phyloP scores from a whole-genome alignment of 129 eudicot species.

The Saposhnikovia divaricata region DNA sequence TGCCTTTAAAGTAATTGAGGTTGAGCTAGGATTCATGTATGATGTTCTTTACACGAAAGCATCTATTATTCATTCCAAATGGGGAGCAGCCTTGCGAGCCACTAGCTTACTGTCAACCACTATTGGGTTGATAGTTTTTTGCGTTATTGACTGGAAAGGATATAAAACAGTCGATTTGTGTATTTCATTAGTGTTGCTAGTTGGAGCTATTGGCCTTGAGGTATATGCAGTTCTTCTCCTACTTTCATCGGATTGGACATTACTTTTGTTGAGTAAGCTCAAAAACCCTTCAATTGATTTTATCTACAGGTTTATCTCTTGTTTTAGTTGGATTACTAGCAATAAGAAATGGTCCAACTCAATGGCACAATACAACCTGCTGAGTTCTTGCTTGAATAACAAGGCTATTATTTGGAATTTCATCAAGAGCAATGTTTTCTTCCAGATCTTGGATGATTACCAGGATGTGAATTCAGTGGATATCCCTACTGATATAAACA shows the following conservation, averaged over 20 bases:
- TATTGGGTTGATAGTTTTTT: conserved; percentile 11
- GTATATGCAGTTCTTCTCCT: conserved; percentile 22
- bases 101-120: conserved; percentile 12
- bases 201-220: conserved; percentile 32
- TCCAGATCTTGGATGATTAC: conserved; percentile 15
- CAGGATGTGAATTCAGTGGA: conserved; percentile 10
- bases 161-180: conserved; percentile 10
- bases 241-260: conserved; percentile 27
- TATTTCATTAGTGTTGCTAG: conserved; percentile 26
- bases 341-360: conserved; percentile 36
- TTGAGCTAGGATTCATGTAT: conserved; percentile 36
- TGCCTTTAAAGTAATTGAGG: conserved; percentile 29
- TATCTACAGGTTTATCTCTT: conserved; percentile 2
- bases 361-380: conserved; percentile 37
- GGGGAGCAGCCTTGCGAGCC: conserved; percentile 17
- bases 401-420: conserved; percentile 12
- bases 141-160: conserved; percentile 4
- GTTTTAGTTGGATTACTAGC: conserved; percentile 7
- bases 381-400: conserved; percentile 21
- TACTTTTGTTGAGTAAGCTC: conserved; percentile 21
- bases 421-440: conserved; percentile 4
- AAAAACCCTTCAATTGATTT: neutral
- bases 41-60: conserved; percentile 37
- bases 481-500: conserved; percentile 20
- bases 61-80: conserved; percentile 17